Percentiles rank a stretch among this genome's conserved stretches.
Conservation (phyloP, 257 asterid species). For the Solanum tacnaense region DNA sequence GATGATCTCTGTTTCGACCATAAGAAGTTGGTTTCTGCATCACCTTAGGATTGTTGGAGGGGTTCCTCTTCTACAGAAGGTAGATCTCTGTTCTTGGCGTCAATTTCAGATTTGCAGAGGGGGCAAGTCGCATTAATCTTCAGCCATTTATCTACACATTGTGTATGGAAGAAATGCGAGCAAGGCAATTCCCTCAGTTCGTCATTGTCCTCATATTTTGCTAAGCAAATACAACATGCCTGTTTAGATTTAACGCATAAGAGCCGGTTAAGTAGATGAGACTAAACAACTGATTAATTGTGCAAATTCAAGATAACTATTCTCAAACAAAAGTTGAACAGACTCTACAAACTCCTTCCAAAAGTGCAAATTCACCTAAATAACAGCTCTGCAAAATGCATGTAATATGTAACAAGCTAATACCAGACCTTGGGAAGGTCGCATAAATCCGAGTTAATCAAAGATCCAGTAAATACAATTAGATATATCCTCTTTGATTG, state of each 20-base stretch:
- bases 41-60: constrained; percentile 7
- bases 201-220: constrained; percentile 28
- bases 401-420: not conserved
- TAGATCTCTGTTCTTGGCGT: constrained; percentile 1
- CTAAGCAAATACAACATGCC: constrained; percentile 33
- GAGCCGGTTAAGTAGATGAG: not conserved
- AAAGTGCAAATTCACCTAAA: not conserved
- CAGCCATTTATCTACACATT: constrained; percentile 37
- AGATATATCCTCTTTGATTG: not conserved
- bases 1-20: not conserved
- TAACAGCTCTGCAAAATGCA: not conserved
- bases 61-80: constrained; percentile 11
- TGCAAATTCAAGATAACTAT: not conserved
- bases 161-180: constrained; percentile 32
- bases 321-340: not conserved
- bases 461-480: not conserved
- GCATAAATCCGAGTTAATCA: not conserved
- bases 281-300: not conserved
- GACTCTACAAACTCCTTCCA: not conserved
- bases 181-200: constrained; percentile 37
- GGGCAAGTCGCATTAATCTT: constrained; percentile 34
- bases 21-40: not conserved
- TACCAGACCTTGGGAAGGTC: not conserved
- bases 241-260: not conserved
- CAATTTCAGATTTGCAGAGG: constrained; percentile 30